Evolutionary conservation across 306 rosid species (phyloP).

Genomic region (Vicia villosa): DNA sequence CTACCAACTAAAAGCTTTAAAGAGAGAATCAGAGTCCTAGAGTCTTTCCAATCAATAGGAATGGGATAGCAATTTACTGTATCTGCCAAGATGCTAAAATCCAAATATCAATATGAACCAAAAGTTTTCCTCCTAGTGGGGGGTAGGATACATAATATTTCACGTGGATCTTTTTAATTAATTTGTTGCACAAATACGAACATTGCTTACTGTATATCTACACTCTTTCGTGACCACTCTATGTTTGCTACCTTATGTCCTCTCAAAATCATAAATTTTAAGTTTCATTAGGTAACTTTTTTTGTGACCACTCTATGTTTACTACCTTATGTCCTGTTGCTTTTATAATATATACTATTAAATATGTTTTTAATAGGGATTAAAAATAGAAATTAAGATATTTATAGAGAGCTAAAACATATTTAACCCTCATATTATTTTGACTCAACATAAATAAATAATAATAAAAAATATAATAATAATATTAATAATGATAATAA

Average conservation of each 20-base stretch:
- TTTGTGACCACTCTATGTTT: neutral
- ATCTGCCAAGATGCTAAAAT: neutral
- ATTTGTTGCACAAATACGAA: neutral
- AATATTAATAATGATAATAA: too few species aligned
- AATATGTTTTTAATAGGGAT: too few species aligned
- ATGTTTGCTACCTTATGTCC: constrained; percentile 22
- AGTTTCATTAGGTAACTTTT: neutral
- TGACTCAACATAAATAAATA: too few species aligned
- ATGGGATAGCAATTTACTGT: neutral
- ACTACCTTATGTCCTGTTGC: constrained; percentile 4
- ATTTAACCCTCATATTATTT: too few species aligned
- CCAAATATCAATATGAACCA: neutral
- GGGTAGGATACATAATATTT: neutral
- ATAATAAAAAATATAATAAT: too few species aligned
- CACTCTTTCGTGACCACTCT: neutral
- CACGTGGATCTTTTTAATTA: neutral
- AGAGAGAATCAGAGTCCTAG: too few species aligned
- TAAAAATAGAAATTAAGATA: too few species aligned
- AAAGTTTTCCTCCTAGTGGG: neutral
- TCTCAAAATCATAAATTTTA: neutral
- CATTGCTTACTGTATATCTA: constrained; percentile 4
- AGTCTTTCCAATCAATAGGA: too few species aligned
- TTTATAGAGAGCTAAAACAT: too few species aligned
- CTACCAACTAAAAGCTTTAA: too few species aligned
- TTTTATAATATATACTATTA: neutral